Percentiles rank a stretch among this genome's conserved stretches.
Conservation (phyloP, 73 alveolate species). For the Paramecium pentaurelia region DNA sequence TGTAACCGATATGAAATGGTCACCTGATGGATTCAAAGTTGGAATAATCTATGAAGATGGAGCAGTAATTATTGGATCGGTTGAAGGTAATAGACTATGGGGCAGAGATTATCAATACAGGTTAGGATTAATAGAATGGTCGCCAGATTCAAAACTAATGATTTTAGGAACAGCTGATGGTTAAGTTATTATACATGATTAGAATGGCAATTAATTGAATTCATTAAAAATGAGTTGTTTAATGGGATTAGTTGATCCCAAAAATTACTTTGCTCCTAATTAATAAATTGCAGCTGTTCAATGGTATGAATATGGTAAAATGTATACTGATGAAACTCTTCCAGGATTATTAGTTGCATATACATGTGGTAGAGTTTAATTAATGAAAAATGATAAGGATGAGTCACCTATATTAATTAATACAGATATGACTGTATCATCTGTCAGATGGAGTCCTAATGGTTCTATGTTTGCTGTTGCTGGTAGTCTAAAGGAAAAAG, state of each 20-base stretch:
- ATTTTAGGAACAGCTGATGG: conserved; percentile 97
- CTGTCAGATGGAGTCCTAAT: conserved; percentile 80
- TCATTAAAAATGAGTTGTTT: conserved; percentile 75
- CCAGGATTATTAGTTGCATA: conserved; percentile 55
- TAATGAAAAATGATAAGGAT: conserved; percentile 91
- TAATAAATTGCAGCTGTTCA: conserved; percentile 76
- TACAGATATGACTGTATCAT: conserved; percentile 75
- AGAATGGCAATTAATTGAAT: conserved; percentile 78
- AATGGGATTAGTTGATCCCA: conserved; percentile 65
- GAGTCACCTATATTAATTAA: conserved; percentile 82
- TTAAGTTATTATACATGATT: conserved; percentile 87
- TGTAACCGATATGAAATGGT: conserved; percentile 99
- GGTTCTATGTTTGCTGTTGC: conserved; percentile 79
- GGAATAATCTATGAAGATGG: conserved; percentile 99
- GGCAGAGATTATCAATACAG: conserved; percentile 87
- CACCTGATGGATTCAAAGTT: conserved; percentile 90
- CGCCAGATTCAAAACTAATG: conserved; percentile 97
- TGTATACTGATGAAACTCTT: conserved; percentile 60
- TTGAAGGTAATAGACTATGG: conserved; percentile 99
- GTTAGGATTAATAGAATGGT: conserved; percentile 96
- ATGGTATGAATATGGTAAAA: conserved; percentile 73
- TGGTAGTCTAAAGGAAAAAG: conserved; percentile 67
- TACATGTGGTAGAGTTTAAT: conserved; percentile 89
- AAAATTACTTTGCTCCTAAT: conserved; percentile 19
- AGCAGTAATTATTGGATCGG: conserved; percentile 99